A percentile compares a stretch with the other conserved stretches of the same genome.
Evolutionary conservation across 2,329 filamentous ascomycete species (phyloP).

Genomic region (Coleophoma crateriformis): DNA sequence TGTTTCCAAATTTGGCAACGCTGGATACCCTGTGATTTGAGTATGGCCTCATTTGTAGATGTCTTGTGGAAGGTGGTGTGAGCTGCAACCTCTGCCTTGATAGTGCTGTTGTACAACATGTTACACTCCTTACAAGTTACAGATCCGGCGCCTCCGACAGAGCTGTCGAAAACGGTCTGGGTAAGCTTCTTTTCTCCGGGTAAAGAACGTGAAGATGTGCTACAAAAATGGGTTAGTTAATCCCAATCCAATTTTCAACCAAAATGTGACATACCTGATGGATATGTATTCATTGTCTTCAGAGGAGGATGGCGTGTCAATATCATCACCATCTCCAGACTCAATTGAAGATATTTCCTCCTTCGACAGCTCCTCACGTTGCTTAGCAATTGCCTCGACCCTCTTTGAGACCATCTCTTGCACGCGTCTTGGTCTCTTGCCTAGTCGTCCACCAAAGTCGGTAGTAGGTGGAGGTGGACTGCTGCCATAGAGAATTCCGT

Average conservation of each 20-base stretch:
- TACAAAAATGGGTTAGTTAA: too few relatives aligned
- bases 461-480: too few relatives aligned
- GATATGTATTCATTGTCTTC: not conserved
- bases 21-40: not conserved
- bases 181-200: not conserved
- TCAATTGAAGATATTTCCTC: too few relatives aligned
- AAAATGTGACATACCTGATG: not conserved
- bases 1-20: not conserved
- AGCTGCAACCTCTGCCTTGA: conserved; percentile 2
- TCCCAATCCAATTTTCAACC: not conserved
- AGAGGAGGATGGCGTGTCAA: not conserved
- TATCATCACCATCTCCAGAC: not conserved
- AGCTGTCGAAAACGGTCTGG: not conserved
- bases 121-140: conserved; percentile 9
- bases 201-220: not conserved
- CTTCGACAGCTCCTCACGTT: too few relatives aligned
- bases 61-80: conserved; percentile 6
- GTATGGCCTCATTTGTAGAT: not conserved
- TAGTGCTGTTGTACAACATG: conserved; percentile 10
- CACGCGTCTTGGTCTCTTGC: too few relatives aligned
- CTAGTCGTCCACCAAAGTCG: too few relatives aligned
- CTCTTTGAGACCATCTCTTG: too few relatives aligned
- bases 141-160: conserved; percentile 6
- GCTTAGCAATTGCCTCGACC: too few relatives aligned
- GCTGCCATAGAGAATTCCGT: too few relatives aligned